phyloP scores from a whole-genome alignment of 2,329 filamentous ascomycete genomes.

The Aureobasidium pullulans region DNA sequence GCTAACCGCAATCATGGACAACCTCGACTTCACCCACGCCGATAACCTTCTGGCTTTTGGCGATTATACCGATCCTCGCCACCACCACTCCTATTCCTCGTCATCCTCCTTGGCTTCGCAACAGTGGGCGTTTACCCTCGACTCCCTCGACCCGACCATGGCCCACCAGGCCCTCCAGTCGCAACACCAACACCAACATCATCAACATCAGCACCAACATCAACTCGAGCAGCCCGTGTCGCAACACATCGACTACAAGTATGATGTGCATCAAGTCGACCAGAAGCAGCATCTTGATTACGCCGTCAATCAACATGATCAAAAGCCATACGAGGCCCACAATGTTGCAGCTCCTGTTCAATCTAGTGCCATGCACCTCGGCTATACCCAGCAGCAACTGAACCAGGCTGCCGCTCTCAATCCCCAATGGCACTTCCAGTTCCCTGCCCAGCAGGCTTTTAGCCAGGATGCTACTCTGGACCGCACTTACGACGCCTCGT shows the following conservation, averaged over 20 bases:
- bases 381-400: constrained; percentile 22
- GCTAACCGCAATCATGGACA: constrained; percentile 30
- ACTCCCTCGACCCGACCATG: constrained; percentile 25
- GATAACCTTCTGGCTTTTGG: constrained; percentile 36
- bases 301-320: constrained; percentile 3
- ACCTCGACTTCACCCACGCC: constrained; percentile 32
- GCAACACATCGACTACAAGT: constrained; percentile 13
- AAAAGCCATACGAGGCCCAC: constrained; percentile 17
- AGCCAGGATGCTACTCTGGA: constrained; percentile 28
- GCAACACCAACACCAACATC: constrained; percentile 16
- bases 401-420: constrained; percentile 23
- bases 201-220: constrained; percentile 13
- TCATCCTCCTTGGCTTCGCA: constrained; percentile 10
- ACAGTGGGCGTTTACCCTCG: constrained; percentile 10
- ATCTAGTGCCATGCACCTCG: constrained; percentile 25
- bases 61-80: constrained; percentile 26
- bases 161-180: constrained; percentile 17
- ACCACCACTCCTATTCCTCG: constrained; percentile 22
- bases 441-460: constrained; percentile 24
- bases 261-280: constrained; percentile 19
- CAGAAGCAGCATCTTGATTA: constrained; percentile 20
- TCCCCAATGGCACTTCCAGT: constrained; percentile 38
- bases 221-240: constrained; percentile 1
- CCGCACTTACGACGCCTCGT: constrained; percentile 32
- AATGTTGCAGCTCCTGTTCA: constrained; percentile 22